These are phyloP conservation scores for Candida qinlingensis DNA, from an alignment of 805 yeast species.

Conservation along the genomic window DNA sequence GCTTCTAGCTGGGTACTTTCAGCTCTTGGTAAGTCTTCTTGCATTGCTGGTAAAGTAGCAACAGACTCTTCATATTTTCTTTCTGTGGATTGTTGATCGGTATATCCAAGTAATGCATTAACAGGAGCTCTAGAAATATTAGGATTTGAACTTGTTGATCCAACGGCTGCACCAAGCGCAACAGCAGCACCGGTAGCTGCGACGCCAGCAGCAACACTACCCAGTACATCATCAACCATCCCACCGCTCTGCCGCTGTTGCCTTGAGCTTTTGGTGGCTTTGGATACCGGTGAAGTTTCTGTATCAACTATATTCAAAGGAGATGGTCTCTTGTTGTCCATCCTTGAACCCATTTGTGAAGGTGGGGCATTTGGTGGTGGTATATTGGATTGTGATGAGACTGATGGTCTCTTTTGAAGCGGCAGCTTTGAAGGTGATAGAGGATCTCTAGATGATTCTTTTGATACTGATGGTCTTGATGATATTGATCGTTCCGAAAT, in stretches of 20 bases:
- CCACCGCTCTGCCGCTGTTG: not conserved
- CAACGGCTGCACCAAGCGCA: not conserved
- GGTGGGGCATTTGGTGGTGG: not conserved
- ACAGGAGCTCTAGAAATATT: not conserved
- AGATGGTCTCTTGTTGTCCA: not conserved
- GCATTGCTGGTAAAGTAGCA: not conserved
- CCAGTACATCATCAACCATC: not conserved
- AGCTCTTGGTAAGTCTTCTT: not conserved
- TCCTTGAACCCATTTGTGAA: not conserved
- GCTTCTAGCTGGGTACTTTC: not conserved
- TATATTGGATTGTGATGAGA: not conserved
- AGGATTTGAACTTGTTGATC: not conserved
- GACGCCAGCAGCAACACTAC: not conserved
- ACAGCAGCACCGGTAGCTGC: not conserved
- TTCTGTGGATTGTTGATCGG: not conserved
- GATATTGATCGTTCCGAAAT: not conserved
- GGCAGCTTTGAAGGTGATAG: not conserved
- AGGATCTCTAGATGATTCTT: not conserved
- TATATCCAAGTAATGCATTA: too few species aligned
- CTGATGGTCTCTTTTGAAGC: conserved; percentile 1
- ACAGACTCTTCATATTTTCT: not conserved
- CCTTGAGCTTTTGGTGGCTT: not conserved
- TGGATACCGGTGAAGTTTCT: not conserved
- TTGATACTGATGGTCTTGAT: not conserved
- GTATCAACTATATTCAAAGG: not conserved